Base-by-base conservation (phyloP, 2,329 filamentous ascomycete species). In the Didymellaceae sp. region DNA sequence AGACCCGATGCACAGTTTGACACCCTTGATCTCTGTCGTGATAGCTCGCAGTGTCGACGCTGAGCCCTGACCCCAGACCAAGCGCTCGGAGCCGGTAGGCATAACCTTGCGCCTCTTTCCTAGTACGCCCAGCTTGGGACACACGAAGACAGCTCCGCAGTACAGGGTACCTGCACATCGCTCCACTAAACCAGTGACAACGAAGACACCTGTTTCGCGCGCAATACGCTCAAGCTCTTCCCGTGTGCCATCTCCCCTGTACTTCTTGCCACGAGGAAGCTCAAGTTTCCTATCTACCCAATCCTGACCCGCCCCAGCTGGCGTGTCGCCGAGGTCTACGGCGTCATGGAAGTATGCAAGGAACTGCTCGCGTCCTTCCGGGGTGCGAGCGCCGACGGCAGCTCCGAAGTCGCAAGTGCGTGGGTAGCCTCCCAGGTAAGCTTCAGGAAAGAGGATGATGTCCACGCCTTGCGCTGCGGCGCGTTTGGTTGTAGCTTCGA, bases 101-200 rank as follows among this genome's bases (percentile, higher is more conserved):
- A 96, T 93, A 17, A 97, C 89, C 74, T 97, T 97, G 65, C 92
- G 81, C 58, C 92, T 82, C 80, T 97, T 97, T 16, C 91, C 92
- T 16, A 96, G 69, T 6, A 88, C 69, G 5, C 92, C 92, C 37
- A 81, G 68, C 32, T 74, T 77, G 0, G 92, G 91, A 70, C 89
- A 91, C 0, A 96, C 86, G 67, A 94, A 96, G 4, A 96, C 81
- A 1, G 83, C 90, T 3, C 85, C 80, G 71, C 92, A 97, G 70
- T 96, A 97, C 42, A 97, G 70, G 54, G 87, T 93, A 0, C 92
- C 92, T 0, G 87, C 92, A 1, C 86, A 82, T 61, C 83, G 85
- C 74, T 97, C 92, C 10, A 97, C 87, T 17, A 90, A 71, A 0
- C 93, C 93, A 0, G 86, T 86, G 0, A 93, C 87, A 28, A 96